Conservation (phyloP, 257 asterid species). For the Nicotiana knightiana region DNA sequence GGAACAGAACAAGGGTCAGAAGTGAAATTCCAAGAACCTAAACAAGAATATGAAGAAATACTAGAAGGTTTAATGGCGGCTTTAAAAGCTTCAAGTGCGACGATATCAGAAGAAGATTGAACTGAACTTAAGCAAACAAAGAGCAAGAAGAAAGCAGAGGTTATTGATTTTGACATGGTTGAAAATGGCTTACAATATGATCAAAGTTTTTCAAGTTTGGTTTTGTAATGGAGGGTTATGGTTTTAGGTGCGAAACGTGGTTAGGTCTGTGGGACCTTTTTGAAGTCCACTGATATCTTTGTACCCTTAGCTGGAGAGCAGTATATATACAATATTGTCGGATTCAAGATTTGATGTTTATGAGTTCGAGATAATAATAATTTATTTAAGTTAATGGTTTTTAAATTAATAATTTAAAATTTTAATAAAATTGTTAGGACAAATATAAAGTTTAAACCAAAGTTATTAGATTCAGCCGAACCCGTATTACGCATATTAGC, state of each 20-base stretch:
- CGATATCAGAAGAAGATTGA: slow-evolving; percentile 42
- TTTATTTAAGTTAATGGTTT: no score
- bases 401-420: no score
- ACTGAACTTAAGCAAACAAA: slow-evolving; percentile 12
- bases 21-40: slow-evolving; percentile 85
- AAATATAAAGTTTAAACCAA: no score
- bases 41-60: slow-evolving; percentile 70
- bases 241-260: not conserved
- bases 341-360: not conserved
- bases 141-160: slow-evolving; percentile 26
- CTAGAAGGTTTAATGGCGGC: slow-evolving; percentile 51
- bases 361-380: no score
- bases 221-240: not conserved
- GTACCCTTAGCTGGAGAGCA: not conserved
- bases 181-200: not conserved
- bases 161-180: not conserved
- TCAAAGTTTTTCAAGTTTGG: not conserved
- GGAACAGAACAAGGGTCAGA: slow-evolving; percentile 83
- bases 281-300: not conserved
- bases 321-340: not conserved
- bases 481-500: no score
- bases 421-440: no score
- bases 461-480: no score
- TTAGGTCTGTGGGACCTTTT: not conserved
- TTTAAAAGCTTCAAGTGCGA: slow-evolving; percentile 73